These are phyloP conservation scores for Blastobotrys parvus DNA, from an alignment of 805 yeast species.

Conservation along the genomic window DNA sequence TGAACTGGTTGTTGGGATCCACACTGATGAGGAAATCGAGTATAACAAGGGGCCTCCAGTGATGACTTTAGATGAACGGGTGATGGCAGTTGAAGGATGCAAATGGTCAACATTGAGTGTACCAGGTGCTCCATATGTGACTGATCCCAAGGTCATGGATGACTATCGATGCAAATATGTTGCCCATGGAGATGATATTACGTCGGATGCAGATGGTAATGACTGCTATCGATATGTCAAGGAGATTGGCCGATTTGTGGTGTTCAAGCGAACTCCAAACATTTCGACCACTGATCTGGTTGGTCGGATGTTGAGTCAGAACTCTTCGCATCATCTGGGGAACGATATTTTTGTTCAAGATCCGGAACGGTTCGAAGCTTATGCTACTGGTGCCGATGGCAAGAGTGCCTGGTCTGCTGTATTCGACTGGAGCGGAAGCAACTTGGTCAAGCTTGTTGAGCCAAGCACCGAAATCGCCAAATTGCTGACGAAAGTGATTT, in stretches of 20 bases:
- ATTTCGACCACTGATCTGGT: slow-evolving; percentile 94
- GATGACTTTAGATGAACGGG: slow-evolving; percentile 73
- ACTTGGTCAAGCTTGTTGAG: slow-evolving; percentile 20
- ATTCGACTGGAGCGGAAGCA: slow-evolving; percentile 27
- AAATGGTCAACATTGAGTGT: slow-evolving; percentile 76
- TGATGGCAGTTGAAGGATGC: slow-evolving; percentile 80
- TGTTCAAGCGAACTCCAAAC: slow-evolving; percentile 90
- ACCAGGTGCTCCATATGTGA: slow-evolving; percentile 85
- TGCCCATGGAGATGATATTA: slow-evolving; percentile 98
- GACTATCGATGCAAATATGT: slow-evolving; percentile 71
- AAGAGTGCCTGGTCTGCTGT: slow-evolving; percentile 51
- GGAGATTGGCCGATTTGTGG: slow-evolving; percentile 74
- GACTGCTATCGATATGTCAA: slow-evolving; percentile 86
- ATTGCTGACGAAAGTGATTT: slow-evolving; percentile 30
- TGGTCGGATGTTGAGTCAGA: slow-evolving; percentile 66
- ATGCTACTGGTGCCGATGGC: slow-evolving; percentile 62
- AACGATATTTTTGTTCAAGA: slow-evolving; percentile 23
- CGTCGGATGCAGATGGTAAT: slow-evolving; percentile 91
- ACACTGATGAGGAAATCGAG: slow-evolving; percentile 79
- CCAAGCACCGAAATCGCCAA: slow-evolving; percentile 10
- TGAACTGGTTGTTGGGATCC: slow-evolving; percentile 79
- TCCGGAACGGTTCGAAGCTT: slow-evolving; percentile 40
- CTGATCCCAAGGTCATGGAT: slow-evolving; percentile 75
- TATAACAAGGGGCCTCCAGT: slow-evolving; percentile 90
- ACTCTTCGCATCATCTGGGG: slow-evolving; percentile 49